Evolutionary conservation across 441 rosid genomes (phyloP), one percentile per base, ranked within the genome.

Genomic region (Kokia cookei): DNA sequence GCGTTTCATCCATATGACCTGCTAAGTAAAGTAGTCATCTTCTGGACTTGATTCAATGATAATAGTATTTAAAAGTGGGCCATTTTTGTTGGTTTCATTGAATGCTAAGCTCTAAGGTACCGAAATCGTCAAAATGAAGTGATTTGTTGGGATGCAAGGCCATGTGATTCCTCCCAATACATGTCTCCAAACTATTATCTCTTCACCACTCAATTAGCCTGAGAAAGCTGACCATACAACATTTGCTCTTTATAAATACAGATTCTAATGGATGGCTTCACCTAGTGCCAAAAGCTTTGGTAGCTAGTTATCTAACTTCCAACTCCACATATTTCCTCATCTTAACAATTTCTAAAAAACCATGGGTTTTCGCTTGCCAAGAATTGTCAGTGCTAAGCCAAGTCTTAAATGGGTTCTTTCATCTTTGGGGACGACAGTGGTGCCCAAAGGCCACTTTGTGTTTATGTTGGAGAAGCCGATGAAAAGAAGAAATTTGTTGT

Each of bases 381-480:
- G 65, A 54, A 71, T 71, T 42, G 32, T 57, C 13, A 55, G 2
- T 3, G 58, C 54, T 26, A 58, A 59, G 51, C 45, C 22, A 22
- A 29, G 45, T 50, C 27, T 9, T 9, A 10, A 22, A 26, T 50
- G 26, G 0, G 26, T 12, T 57, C 54, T 55, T 24, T 55, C 63
- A 22, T 24, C 51, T 71, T 32, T 35, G 3, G 63, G 53, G 40
- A 51, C 53, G 17, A n/a, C 29, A 2, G 37, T 71, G 42, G 78
- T 81, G 2, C 84, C 84, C 0, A 85, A 76, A 35, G 85, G 84
- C 15, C 65, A 70, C 50, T 40, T 81, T 70, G 63, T 86, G 82
- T 75, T 9, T 78, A 71, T 59, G 77, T 80, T 61, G 84, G 79
- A n/a, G 78, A 81, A 29, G 47, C 6, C 15, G 27, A 76, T 35